Evolutionary conservation across 306 rosid species (phyloP).

Genomic region (Trichosanthes truncata): DNA sequence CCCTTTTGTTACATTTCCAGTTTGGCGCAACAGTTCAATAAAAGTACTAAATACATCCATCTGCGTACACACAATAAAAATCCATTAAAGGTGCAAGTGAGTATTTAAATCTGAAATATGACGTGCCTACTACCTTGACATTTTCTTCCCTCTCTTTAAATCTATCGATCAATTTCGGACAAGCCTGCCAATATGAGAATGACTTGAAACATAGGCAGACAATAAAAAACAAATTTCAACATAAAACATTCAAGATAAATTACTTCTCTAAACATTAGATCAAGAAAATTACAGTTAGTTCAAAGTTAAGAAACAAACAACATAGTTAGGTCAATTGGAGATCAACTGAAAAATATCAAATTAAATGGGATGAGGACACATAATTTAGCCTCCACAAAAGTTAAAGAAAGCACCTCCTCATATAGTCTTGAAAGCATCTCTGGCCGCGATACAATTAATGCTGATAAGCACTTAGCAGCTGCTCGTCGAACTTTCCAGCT

Average conservation of each 20-base stretch:
- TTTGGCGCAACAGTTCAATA: conserved; percentile 92
- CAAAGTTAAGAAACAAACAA: neutral
- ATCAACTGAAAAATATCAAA: neutral
- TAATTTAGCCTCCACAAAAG: neutral
- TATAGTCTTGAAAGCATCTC: conserved; percentile 85
- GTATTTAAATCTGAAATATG: neutral
- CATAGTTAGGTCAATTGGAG: neutral
- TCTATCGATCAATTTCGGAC: conserved; percentile 95
- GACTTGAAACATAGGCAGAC: neutral
- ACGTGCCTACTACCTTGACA: conserved; percentile 70
- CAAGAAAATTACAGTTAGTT: neutral
- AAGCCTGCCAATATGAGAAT: conserved; percentile 47
- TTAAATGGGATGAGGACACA: neutral
- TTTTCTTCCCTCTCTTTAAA: conserved; percentile 98
- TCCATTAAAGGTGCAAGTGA: conserved; percentile 9
- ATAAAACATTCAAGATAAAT: neutral
- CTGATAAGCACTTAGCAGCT: conserved; percentile 97
- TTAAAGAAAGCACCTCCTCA: conserved; percentile 57
- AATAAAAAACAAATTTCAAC: neutral
- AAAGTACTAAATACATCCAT: conserved; percentile 95
- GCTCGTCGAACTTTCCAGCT: conserved; percentile 99
- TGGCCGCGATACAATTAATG: conserved; percentile 92
- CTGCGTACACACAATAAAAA: conserved; percentile 44
- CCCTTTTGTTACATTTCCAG: conserved; percentile 95
- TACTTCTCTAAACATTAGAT: neutral